Evolutionary conservation across 139 green algal genomes (phyloP).

Genomic region (Chlorella vulgaris): DNA sequence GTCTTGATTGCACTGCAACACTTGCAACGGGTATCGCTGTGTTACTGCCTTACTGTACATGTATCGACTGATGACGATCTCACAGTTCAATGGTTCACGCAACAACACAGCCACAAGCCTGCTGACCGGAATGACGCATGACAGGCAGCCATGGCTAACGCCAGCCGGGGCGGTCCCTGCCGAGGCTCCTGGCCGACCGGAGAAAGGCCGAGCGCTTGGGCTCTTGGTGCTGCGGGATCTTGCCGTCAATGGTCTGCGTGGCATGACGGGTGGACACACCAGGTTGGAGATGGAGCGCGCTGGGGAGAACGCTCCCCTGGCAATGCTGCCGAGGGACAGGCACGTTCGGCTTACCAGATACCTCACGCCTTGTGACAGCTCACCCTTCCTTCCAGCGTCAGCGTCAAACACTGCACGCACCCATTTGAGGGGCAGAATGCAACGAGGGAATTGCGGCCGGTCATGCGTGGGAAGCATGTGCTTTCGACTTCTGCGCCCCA

Average conservation of each 20-base stretch:
- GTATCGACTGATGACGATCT: too few species aligned
- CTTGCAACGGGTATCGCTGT: too few species aligned
- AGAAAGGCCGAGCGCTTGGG: neutral
- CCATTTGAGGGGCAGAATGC: too few species aligned
- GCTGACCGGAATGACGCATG: too few species aligned
- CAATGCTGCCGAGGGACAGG: neutral
- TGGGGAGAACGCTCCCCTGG: neutral
- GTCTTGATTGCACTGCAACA: too few species aligned
- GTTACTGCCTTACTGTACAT: too few species aligned
- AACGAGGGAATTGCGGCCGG: too few species aligned
- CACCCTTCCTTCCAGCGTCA: neutral
- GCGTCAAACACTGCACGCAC: neutral
- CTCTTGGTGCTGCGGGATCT: slow-evolving; percentile 7
- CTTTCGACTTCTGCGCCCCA: too few species aligned
- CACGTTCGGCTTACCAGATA: slow-evolving; percentile 8
- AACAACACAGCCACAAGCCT: too few species aligned
- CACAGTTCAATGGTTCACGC: too few species aligned
- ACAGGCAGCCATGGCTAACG: too few species aligned
- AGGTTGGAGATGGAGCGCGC: neutral
- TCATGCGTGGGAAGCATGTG: too few species aligned
- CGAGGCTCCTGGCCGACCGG: neutral
- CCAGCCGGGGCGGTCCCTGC: neutral
- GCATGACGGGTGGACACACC: neutral
- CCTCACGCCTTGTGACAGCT: neutral
- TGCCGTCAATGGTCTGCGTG: slow-evolving; percentile 7